Base-by-base conservation (phyloP, 2,329 filamentous ascomycete species). In the Knufia petricola region DNA sequence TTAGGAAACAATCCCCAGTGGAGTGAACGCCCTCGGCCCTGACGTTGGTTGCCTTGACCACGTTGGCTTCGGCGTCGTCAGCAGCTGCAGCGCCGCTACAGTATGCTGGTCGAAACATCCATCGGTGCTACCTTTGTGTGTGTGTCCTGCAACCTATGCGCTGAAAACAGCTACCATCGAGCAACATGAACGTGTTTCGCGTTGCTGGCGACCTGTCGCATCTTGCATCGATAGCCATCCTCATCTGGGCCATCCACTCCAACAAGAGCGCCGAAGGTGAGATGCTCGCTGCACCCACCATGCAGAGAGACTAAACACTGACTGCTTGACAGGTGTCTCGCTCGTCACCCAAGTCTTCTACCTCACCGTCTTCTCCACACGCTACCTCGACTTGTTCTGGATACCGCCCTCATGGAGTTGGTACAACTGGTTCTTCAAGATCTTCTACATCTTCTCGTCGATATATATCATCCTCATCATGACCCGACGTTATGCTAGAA, bases 301-400 rank as follows among this genome's bases (percentile, higher is more conserved):
- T 38, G 32, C 15, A 20, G 42, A 50, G 20, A 43, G 41, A 38
- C 3, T 34, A 10, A 31, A 26, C 7, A 39, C 38, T 56, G 2
- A 44, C 28, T 46, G 42, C 53, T 58, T 51, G 10, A 15, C 57
- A 85, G 84, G 89, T 51, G 85, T 95, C 52, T 95, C 88, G 20
- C 81, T 95, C 62, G 86, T 96, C 60, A 95, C 69, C 1, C 90
- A 96, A 67, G 76, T 82, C 49, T 80, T 95, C 56, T 96, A 96
- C 69, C 80, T 83, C 48, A 65, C 84, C 54, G 89, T 96, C 50
- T 96, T 95, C 69, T 73, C 82, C 61, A 82, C 87, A 3, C 81
- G 90, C 52, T 96, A 96, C 68, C 78, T 90, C 55, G 86, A 95
- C 64, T 71, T 95, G 55, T 87, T 94, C 63, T 64, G 62, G 52